These are phyloP conservation scores for Pyrenochaeta sp. DNA, from an alignment of 2,329 filamentous ascomycete species.

Conservation along the genomic window DNA sequence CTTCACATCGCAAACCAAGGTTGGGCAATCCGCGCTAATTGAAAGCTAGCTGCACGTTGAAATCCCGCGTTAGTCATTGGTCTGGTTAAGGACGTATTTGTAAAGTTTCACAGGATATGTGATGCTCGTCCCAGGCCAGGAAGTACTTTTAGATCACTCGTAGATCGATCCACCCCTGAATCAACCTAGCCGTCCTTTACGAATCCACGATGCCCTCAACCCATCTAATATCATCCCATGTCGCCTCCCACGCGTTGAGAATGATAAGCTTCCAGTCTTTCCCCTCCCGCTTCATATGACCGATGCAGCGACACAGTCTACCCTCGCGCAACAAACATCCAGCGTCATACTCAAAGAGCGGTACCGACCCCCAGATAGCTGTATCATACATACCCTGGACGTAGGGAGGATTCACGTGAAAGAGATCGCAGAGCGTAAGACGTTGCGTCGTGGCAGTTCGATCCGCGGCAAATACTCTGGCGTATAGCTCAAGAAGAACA, in stretches of 20 bases:
- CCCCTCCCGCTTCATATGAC: slow-evolving; percentile 55
- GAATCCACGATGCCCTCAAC: slow-evolving; percentile 54
- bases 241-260: slow-evolving; percentile 60
- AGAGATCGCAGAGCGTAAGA: slow-evolving; percentile 70
- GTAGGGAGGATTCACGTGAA: slow-evolving; percentile 65
- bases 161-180: not conserved
- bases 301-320: slow-evolving; percentile 58
- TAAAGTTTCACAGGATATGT: no score
- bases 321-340: slow-evolving; percentile 51
- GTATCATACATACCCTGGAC: slow-evolving; percentile 55
- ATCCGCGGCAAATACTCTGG: slow-evolving; percentile 64
- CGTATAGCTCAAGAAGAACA: slow-evolving; percentile 68
- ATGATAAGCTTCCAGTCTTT: slow-evolving; percentile 56
- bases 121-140: not conserved
- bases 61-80: no score
- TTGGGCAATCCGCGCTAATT: not conserved
- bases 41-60: not conserved
- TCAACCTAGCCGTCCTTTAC: slow-evolving; percentile 7
- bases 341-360: slow-evolving; percentile 57
- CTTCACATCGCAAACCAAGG: slow-evolving; percentile 3
- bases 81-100: no score
- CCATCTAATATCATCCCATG: slow-evolving; percentile 62
- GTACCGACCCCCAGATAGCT: slow-evolving; percentile 54
- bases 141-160: not conserved
- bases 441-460: slow-evolving; percentile 65